Evolutionary conservation across 2,329 filamentous ascomycete genomes (phyloP).

Genomic region (Venturia nashicola): DNA sequence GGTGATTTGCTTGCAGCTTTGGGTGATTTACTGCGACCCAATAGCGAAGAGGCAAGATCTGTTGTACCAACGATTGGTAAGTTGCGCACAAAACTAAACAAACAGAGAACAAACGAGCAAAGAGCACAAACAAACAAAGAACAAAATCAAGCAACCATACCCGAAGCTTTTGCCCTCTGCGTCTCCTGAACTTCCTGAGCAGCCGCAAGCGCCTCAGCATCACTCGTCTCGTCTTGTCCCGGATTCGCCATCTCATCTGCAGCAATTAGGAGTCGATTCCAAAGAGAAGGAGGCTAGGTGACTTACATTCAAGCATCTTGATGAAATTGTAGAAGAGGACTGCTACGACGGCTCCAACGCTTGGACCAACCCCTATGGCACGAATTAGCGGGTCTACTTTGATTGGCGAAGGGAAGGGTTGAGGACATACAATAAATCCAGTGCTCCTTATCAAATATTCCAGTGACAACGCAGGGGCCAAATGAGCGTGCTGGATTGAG

Average conservation of each 20-base stretch:
- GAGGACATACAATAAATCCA: slow-evolving; percentile 11
- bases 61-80: too few species aligned
- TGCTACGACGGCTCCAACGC: slow-evolving; percentile 6
- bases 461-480: slow-evolving; percentile 9
- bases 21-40: too few species aligned
- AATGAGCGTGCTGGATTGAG: slow-evolving; percentile 10
- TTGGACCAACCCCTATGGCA: slow-evolving; percentile 9
- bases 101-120: too few species aligned
- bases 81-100: too few species aligned
- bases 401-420: background rate
- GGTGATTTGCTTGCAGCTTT: too few species aligned
- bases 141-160: background rate
- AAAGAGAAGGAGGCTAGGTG: background rate
- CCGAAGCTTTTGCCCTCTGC: slow-evolving; percentile 1
- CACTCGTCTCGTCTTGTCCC: slow-evolving; percentile 9
- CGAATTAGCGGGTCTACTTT: background rate
- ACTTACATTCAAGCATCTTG: slow-evolving; percentile 7
- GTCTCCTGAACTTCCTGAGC: background rate
- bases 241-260: slow-evolving; percentile 8
- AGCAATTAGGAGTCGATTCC: background rate
- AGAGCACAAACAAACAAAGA: background rate
- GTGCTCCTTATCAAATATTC: slow-evolving; percentile 9
- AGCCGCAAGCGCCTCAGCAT: background rate
- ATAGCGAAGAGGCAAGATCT: too few species aligned
- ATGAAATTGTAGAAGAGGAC: slow-evolving; percentile 11